Conservation (phyloP, 2,329 filamentous ascomycete genomes). For the Neofusicoccum parvum region DNA sequence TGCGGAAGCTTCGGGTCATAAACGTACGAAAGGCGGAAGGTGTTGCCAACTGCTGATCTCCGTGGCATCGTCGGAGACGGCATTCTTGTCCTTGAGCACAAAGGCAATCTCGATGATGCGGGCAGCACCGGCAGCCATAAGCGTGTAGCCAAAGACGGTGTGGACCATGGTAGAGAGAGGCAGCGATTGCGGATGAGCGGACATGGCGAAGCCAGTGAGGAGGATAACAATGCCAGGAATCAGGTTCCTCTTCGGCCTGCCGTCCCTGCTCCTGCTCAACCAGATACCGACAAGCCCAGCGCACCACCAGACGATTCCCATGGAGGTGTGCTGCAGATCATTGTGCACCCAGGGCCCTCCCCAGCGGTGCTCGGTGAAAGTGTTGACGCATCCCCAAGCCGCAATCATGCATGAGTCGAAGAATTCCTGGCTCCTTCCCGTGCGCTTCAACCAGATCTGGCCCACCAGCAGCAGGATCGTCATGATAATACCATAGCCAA, state of each 20-base stretch:
- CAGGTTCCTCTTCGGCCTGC: constrained; percentile 86
- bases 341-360: constrained; percentile 86
- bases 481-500: constrained; percentile 87
- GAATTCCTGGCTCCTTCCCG: constrained; percentile 91
- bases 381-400: constrained; percentile 95
- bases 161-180: constrained; percentile 87
- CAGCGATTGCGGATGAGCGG: constrained; percentile 81
- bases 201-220: constrained; percentile 95
- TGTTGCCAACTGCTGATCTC: constrained; percentile 75
- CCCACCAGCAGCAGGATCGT: constrained; percentile 86
- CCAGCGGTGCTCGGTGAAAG: constrained; percentile 97
- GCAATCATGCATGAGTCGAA: constrained; percentile 91
- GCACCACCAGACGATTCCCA: constrained; percentile 99
- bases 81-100: constrained; percentile 72
- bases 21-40: constrained; percentile 68
- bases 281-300: constrained; percentile 89
- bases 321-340: constrained; percentile 96
- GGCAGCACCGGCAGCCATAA: constrained; percentile 85
- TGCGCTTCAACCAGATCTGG: constrained; percentile 80
- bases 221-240: constrained; percentile 89
- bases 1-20: too few species aligned
- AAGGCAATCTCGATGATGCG: constrained; percentile 92
- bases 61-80: constrained; percentile 66
- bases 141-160: constrained; percentile 85
- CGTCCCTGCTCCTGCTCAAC: constrained; percentile 82